Evolutionary conservation across 345 rosid genomes (phyloP).

Genomic region (Arabis hirsuta): DNA sequence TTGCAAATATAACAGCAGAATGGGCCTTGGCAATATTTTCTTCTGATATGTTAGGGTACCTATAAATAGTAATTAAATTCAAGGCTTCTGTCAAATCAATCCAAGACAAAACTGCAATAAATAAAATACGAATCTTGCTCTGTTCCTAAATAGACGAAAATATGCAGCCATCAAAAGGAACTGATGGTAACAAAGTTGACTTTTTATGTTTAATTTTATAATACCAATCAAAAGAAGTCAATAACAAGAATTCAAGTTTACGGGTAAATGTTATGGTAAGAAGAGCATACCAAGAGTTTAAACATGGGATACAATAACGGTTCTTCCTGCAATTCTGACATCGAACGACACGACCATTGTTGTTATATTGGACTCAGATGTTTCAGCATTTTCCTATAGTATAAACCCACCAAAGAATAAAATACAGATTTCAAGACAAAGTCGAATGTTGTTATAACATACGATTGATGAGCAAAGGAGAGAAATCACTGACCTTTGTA

Average conservation of each 20-base stretch:
- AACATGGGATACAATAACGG: slow-evolving; percentile 53
- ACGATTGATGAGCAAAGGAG: background rate
- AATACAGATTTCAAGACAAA: background rate
- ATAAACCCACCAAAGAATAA: background rate
- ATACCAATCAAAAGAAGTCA: background rate
- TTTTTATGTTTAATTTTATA: background rate
- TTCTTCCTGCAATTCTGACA: slow-evolving; percentile 47
- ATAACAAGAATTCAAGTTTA: slow-evolving; percentile 23
- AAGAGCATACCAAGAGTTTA: slow-evolving; percentile 44
- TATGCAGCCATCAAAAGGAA: background rate
- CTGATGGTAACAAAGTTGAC: slow-evolving; percentile 49
- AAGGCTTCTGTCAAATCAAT: background rate
- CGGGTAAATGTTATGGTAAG: slow-evolving; percentile 34
- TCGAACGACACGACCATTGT: slow-evolving; percentile 52
- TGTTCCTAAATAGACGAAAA: background rate
- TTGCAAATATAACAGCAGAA: slow-evolving; percentile 60
- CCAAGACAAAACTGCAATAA: background rate
- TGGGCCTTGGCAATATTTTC: slow-evolving; percentile 56
- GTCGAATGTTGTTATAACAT: background rate
- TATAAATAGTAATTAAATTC: slow-evolving; percentile 7
- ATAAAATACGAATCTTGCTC: background rate
- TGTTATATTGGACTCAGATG: slow-evolving; percentile 35
- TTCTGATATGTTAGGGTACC: slow-evolving; percentile 57
- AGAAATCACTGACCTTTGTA: background rate
- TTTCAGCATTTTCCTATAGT: background rate